Conservation (phyloP, 1,139 yeast species). For the Wickerhamomyces sp. region DNA sequence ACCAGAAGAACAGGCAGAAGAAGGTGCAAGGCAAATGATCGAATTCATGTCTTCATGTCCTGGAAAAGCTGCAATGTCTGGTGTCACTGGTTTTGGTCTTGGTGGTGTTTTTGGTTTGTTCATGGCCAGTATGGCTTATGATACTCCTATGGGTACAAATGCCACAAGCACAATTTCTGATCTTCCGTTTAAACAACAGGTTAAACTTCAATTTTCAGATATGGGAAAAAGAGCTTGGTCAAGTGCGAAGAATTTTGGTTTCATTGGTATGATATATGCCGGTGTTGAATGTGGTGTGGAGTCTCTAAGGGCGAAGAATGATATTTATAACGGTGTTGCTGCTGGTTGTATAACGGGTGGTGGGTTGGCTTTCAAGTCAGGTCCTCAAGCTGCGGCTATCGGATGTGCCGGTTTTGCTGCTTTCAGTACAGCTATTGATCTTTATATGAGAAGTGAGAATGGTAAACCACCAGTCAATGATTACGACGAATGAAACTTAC, state of each 20-base stretch:
- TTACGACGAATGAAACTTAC: constrained; percentile 78
- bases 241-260: constrained; percentile 92
- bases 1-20: constrained; percentile 89
- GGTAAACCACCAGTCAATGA: constrained; percentile 84
- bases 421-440: constrained; percentile 87
- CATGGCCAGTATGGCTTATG: constrained; percentile 90
- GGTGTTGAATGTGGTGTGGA: constrained; percentile 95
- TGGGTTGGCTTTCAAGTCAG: constrained; percentile 85
- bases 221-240: constrained; percentile 86
- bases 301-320: constrained; percentile 79
- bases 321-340: constrained; percentile 82
- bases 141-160: constrained; percentile 63
- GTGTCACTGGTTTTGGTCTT: constrained; percentile 88
- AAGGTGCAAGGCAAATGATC: constrained; percentile 83
- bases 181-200: constrained; percentile 87
- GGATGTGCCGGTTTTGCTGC: constrained; percentile 99
- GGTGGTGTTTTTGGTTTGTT: constrained; percentile 96
- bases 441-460: constrained; percentile 83
- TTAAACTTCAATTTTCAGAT: constrained; percentile 85
- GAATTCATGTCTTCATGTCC: constrained; percentile 90
- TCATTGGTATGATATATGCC: constrained; percentile 86
- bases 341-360: constrained; percentile 99
- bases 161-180: constrained; percentile 61
- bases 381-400: constrained; percentile 85
- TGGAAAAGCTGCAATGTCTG: constrained; percentile 87